Conservation (phyloP, 1,284 basidiomycete genomes). For the Rhodotorula sp. region DNA sequence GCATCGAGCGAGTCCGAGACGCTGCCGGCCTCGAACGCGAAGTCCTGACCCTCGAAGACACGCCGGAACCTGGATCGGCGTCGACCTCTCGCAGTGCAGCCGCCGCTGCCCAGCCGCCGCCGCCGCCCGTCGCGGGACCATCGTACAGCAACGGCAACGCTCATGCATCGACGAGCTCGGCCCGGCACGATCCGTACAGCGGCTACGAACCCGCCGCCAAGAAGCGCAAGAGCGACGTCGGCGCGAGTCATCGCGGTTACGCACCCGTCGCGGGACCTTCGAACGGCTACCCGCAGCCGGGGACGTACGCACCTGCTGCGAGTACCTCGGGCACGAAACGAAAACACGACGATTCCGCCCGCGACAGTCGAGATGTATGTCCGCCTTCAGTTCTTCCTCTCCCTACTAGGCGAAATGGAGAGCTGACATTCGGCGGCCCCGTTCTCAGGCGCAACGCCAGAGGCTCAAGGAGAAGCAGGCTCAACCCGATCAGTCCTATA, state of each 20-base stretch:
- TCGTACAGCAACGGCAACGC: conserved; percentile 1
- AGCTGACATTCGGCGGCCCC: neutral
- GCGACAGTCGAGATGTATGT: conserved; percentile 15
- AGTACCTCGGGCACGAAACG: conserved; percentile 15
- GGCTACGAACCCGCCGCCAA: conserved; percentile 23
- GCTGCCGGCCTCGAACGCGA: conserved; percentile 24
- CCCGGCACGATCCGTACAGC: conserved; percentile 7
- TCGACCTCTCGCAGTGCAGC: neutral
- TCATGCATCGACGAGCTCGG: conserved; percentile 4
- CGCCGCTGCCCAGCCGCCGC: neutral
- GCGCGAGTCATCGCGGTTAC: neutral
- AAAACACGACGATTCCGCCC: conserved; percentile 25
- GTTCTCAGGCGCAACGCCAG: neutral
- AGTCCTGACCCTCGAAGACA: conserved; percentile 41
- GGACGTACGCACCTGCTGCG: neutral
- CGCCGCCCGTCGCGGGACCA: neutral
- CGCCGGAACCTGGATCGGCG: conserved; percentile 27
- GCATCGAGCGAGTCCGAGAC: conserved; percentile 27
- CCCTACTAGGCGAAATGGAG: neutral
- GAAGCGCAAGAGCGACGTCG: conserved; percentile 37
- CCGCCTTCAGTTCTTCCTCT: neutral
- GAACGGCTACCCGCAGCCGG: neutral
- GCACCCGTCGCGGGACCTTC: neutral
- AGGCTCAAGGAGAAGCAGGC: conserved; percentile 3
- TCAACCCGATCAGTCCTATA: neutral